A percentile compares a stretch with the other conserved stretches of the same genome.
Evolutionary conservation across 2,329 filamentous ascomycete genomes (phyloP).

Genomic region (Bipolaris zeicola): DNA sequence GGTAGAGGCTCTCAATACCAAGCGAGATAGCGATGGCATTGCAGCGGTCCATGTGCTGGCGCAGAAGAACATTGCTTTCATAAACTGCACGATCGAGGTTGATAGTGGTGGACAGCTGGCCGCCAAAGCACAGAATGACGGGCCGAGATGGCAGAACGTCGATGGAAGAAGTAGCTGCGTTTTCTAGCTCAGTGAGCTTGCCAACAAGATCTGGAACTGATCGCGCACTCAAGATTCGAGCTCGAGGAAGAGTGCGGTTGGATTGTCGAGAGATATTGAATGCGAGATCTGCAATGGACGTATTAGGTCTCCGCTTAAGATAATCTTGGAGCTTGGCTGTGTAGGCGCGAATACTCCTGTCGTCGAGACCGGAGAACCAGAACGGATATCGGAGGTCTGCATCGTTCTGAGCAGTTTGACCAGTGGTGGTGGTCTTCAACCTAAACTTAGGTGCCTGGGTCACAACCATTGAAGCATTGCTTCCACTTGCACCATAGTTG

Average conservation of each 20-base stretch:
- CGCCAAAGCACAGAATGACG: slow-evolving; percentile 30
- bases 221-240: slow-evolving; percentile 1
- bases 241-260: slow-evolving; percentile 13
- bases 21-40: slow-evolving; percentile 3
- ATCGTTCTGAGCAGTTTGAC: neutral
- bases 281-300: slow-evolving; percentile 8
- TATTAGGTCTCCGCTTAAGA: neutral
- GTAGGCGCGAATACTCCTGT: slow-evolving; percentile 1
- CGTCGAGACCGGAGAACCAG: neutral
- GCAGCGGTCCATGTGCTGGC: slow-evolving; percentile 19
- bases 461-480: slow-evolving; percentile 25
- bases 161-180: neutral
- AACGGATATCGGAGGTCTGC: slow-evolving; percentile 5
- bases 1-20: slow-evolving; percentile 19
- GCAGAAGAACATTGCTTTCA: slow-evolving; percentile 11
- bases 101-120: slow-evolving; percentile 19
- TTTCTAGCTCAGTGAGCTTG: slow-evolving; percentile 1
- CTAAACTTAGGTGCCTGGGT: slow-evolving; percentile 1
- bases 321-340: neutral
- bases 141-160: neutral
- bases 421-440: neutral
- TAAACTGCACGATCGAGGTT: slow-evolving; percentile 16
- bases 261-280: slow-evolving; percentile 19
- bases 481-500: slow-evolving; percentile 31
- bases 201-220: neutral